Evolutionary conservation across 2,329 filamentous ascomycete species (phyloP).

Genomic region (Cercospora citrullina): DNA sequence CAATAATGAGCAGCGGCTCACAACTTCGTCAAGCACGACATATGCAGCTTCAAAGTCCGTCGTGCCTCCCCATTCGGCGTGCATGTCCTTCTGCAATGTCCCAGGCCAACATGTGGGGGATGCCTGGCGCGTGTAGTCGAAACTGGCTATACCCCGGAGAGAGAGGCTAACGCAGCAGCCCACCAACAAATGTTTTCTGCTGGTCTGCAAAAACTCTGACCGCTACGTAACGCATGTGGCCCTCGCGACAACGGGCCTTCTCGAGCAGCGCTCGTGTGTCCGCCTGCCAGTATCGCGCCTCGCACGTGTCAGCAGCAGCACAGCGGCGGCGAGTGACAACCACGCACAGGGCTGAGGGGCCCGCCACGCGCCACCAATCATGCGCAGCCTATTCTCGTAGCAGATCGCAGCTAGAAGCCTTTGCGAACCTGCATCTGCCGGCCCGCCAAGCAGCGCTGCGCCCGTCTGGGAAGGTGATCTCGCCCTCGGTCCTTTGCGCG

Average conservation of each 20-base stretch:
- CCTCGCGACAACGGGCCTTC: background rate
- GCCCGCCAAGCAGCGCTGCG: background rate
- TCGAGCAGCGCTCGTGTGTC: background rate
- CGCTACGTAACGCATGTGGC: background rate
- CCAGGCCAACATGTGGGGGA: background rate
- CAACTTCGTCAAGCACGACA: background rate
- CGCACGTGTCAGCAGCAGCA: background rate
- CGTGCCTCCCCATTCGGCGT: background rate
- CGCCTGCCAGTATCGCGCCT: background rate
- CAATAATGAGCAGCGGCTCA: background rate
- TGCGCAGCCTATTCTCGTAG: background rate
- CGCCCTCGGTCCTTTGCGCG: background rate
- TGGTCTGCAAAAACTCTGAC: background rate
- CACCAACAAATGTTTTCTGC: background rate
- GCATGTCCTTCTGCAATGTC: background rate
- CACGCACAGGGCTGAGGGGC: background rate
- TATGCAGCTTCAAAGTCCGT: background rate
- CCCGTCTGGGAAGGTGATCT: conserved; percentile 16
- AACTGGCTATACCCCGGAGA: background rate
- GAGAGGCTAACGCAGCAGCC: background rate
- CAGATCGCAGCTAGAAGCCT: conserved; percentile 14
- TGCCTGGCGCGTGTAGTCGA: background rate
- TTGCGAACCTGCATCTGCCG: conserved; percentile 4
- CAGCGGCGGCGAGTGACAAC: background rate
- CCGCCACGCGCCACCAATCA: conserved; percentile 5